Evolutionary conservation across 148 eudicot species (phyloP), one percentile per base, ranked within the genome.

Genomic region (Rheum nobile): DNA sequence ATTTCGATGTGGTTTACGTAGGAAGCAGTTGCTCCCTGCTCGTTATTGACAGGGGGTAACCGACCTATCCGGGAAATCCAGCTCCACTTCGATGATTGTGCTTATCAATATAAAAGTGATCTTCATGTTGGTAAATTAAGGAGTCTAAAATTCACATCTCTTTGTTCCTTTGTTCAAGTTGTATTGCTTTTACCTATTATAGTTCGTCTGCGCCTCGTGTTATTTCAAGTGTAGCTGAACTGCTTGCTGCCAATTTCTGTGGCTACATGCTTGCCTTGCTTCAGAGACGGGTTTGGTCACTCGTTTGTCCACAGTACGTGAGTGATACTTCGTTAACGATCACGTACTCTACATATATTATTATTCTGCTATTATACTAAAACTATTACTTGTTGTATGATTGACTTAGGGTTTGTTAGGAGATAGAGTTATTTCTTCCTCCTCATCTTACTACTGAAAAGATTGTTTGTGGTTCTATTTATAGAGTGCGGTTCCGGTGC

Each of bases 11-110:
- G 71, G 88, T 95, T 38, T 95, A 90, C 77, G 82, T 90, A 41
- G 99, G 97, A 82, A 95, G 99, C 79, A 95, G 99, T 78, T 95
- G 99, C 78, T 95, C 99, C 19, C 84, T 95, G 74, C 85, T 95
- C 72, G 97, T 95, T 65, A 88, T 91, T 71, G 99, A 95, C 75
- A 86, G 96, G 71, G n/a, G 98, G 98, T 54, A 91, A 90, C 85
- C 85, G 88, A 71, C 96, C 97, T 5, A 91, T 94, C 65, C 79
- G 97, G 67, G 99, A 95, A 83, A 95, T 95, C 78, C 99, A 88
- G 71, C 93, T 95, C 74, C 88, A 87, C 79, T 91, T 95, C 78
- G 97, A 95, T 61, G 99, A 95, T 72, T 95, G 99, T 84, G 99
- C 97, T 86, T 91, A 95, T 83, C 97, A 95, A 79, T 95, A 95